Base-by-base conservation (phyloP, 2,329 filamentous ascomycete species). In the Hymenoscyphus fraxineus region DNA sequence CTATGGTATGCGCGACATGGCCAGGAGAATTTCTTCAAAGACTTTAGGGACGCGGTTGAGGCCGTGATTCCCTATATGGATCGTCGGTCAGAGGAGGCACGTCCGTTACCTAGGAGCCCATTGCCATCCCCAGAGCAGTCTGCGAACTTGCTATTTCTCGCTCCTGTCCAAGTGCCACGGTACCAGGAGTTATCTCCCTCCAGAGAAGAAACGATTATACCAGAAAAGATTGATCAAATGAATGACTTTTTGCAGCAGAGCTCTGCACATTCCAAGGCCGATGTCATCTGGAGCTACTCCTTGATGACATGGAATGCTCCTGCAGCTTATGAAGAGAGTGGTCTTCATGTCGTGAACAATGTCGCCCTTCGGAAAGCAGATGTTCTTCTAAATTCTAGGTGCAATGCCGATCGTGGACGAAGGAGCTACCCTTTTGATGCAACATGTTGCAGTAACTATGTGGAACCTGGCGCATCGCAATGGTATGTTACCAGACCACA, bases 1-100 rank as follows among this genome's bases (percentile, higher is more conserved):
- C 74, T 86, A 27, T 86, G 81, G 81, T 79, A 84, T 71, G 82
- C 83, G 38, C 78, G 80, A 61, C 79, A 84, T 73, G 77, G 81
- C 16, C 77, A 77, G n/a, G 76, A 79, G 22, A 77, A 77, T 54
- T 81, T 78, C 65, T 73, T 82, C 22, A 73, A 77, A 35, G 67
- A 75, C 1, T 86, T 84, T 73, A 78, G 78, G 63, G 73, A 77
- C 40, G 76, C 79, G 15, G 77, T 86, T 54, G 78, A 82, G 54
- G 70, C 73, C 62, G 76, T 86, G 31, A 74, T 77, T n/a, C 76
- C 76, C 3, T 77, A 77, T 65, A 75, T 74, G 72, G 71, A 73
- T 47, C 71, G 73, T 66, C 59, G 58, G 35, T 27, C 73, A 78
- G 70, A 70, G 67, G 64, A 68, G n/a, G 15, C 63, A 40, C 41